Percentiles rank a stretch among this genome's conserved stretches.
Conservation (phyloP, 163 green algal genomes). For the Picocystis sp. region DNA sequence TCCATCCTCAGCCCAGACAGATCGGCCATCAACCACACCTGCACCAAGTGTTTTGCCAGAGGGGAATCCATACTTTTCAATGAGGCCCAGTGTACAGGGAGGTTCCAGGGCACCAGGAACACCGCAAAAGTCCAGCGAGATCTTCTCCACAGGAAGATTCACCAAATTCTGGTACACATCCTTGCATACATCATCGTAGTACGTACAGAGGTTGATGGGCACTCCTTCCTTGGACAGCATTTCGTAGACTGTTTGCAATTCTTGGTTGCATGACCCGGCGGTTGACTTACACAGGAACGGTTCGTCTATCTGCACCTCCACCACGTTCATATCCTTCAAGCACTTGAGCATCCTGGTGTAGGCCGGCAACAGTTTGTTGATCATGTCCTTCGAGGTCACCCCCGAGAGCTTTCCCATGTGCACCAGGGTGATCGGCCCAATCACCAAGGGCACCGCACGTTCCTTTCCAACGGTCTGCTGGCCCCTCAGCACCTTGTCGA, state of each 20-base stretch:
- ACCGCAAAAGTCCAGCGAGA: constrained; percentile 28
- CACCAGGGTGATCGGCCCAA: constrained; percentile 58
- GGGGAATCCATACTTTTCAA: constrained; percentile 58
- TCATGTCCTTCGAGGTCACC: constrained; percentile 14
- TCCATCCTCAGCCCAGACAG: constrained; percentile 53
- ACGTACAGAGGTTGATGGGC: constrained; percentile 55
- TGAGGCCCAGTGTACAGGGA: constrained; percentile 36
- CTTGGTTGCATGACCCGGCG: constrained; percentile 17
- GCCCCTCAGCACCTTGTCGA: constrained; percentile 43
- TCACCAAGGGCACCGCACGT: constrained; percentile 52
- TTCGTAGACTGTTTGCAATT: constrained; percentile 34
- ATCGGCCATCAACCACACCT: constrained; percentile 67
- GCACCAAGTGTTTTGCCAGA: constrained; percentile 52
- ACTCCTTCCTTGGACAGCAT: constrained; percentile 28
- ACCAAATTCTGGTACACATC: too few species aligned
- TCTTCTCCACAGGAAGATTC: too few species aligned
- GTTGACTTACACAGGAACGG: constrained; percentile 39
- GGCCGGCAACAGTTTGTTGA: constrained; percentile 43
- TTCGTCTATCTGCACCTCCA: constrained; percentile 70
- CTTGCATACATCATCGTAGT: constrained; percentile 22
- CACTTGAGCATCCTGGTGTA: constrained; percentile 26
- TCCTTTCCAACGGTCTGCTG: constrained; percentile 44
- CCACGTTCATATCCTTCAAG: constrained; percentile 10
- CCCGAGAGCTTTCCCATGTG: constrained; percentile 25
- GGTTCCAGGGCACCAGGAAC: constrained; percentile 23